Conservation (phyloP, 2,329 filamentous ascomycete genomes). For the Aurifilum marmelostoma region DNA sequence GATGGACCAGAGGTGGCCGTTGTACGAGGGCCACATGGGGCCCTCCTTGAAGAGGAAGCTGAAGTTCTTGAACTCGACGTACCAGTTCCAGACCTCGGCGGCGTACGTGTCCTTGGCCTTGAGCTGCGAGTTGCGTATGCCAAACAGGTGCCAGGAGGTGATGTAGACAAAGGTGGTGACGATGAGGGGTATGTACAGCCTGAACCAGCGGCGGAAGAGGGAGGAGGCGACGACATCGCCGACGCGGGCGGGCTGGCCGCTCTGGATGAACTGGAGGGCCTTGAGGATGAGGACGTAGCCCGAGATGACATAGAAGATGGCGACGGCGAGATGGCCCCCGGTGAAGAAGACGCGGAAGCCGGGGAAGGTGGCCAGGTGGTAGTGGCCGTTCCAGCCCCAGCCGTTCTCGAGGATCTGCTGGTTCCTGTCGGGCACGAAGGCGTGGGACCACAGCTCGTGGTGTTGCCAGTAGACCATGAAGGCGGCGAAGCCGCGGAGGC, state of each 20-base stretch:
- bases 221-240: slow-evolving; percentile 15
- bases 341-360: slow-evolving; percentile 20
- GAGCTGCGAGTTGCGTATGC: slow-evolving; percentile 14
- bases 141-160: slow-evolving; percentile 20
- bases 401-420: slow-evolving; percentile 10
- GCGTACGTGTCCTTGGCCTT: slow-evolving; percentile 11
- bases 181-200: slow-evolving; percentile 15
- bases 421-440: not conserved
- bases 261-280: slow-evolving; percentile 8
- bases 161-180: slow-evolving; percentile 18
- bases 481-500: slow-evolving; percentile 19
- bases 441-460: slow-evolving; percentile 15
- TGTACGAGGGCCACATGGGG: slow-evolving; percentile 19
- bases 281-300: slow-evolving; percentile 22
- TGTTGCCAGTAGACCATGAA: slow-evolving; percentile 22
- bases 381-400: slow-evolving; percentile 12
- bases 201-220: slow-evolving; percentile 21
- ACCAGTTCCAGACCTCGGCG: slow-evolving; percentile 21
- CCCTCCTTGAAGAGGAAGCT: slow-evolving; percentile 19
- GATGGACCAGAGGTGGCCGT: slow-evolving; percentile 21
- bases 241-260: slow-evolving; percentile 11
- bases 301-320: slow-evolving; percentile 22
- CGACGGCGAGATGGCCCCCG: slow-evolving; percentile 19
- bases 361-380: slow-evolving; percentile 17
- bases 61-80: slow-evolving; percentile 21